Evolutionary conservation across 805 yeast genomes (phyloP).

Genomic region (Cyberlindnera maritima): DNA sequence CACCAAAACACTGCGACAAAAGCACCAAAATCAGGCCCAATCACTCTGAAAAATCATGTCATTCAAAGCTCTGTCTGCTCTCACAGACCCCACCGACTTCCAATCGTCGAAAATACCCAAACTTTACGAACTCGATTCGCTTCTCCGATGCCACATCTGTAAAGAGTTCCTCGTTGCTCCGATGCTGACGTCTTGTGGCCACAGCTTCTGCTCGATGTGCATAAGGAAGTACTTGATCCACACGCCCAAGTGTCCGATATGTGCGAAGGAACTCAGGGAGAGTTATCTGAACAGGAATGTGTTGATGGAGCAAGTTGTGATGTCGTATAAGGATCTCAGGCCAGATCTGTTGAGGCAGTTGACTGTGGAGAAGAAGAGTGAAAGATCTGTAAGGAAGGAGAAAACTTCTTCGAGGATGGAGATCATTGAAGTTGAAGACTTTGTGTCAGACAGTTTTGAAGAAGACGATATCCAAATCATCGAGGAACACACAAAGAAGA

Average conservation of each 20-base stretch:
- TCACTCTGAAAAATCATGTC: background rate
- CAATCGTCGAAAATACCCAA: conserved; percentile 48
- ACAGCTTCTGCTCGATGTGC: conserved; percentile 86
- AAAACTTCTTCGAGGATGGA: no score
- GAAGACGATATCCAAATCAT: conserved; percentile 29
- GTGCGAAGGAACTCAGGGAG: conserved; percentile 68
- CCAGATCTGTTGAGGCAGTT: conserved; percentile 35
- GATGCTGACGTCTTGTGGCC: conserved; percentile 80
- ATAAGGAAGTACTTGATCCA: conserved; percentile 66
- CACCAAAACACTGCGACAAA: background rate
- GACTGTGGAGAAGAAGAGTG: background rate
- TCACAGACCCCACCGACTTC: conserved; percentile 78
- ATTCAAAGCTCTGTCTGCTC: conserved; percentile 12
- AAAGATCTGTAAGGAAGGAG: background rate
- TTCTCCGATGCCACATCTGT: conserved; percentile 82
- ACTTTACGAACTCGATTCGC: conserved; percentile 60
- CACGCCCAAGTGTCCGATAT: conserved; percentile 71
- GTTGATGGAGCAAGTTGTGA: conserved; percentile 67
- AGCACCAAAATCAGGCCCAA: no score
- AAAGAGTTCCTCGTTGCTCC: conserved; percentile 81
- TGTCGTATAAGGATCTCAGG: conserved; percentile 47
- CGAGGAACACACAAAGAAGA: conserved; percentile 25
- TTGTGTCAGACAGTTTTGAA: conserved; percentile 13
- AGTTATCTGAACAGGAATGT: conserved; percentile 65
- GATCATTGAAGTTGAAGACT: conserved; percentile 27